A percentile compares a stretch with the other conserved stretches of the same genome.
phyloP scores from a whole-genome alignment of 441 rosid species.

The Populus tomentosa region DNA sequence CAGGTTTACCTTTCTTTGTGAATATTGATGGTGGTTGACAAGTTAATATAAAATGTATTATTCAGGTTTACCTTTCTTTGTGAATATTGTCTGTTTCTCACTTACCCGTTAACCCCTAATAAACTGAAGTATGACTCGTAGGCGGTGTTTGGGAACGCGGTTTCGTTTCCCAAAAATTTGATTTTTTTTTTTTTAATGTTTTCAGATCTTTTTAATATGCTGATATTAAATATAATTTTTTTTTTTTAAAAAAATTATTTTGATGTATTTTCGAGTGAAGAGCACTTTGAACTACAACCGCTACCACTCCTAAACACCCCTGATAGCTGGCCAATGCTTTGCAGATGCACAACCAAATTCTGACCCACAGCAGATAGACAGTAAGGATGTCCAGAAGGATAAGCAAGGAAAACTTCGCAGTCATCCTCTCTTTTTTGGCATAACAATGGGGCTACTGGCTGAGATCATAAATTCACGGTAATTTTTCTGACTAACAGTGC shows the following conservation, averaged over 20 bases:
- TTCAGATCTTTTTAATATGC: too few species aligned
- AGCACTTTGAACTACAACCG: too few species aligned
- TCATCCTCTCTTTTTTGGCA: constrained; percentile 95
- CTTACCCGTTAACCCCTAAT: neutral
- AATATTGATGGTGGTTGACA: neutral
- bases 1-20: neutral
- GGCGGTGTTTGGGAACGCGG: too few species aligned
- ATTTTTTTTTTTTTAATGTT: too few species aligned
- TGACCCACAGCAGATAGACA: constrained; percentile 31
- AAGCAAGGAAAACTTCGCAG: constrained; percentile 58
- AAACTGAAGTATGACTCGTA: neutral
- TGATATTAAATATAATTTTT: too few species aligned
- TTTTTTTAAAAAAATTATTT: too few species aligned
- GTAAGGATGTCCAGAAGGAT: constrained; percentile 34
- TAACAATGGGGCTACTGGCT: constrained; percentile 91
- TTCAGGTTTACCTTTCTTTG: neutral
- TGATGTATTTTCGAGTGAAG: too few species aligned
- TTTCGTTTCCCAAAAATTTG: too few species aligned
- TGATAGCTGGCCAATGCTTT: constrained; percentile 25
- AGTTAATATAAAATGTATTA: neutral
- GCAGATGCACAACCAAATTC: constrained; percentile 50
- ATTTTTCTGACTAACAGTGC: constrained; percentile 17
- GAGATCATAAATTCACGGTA: constrained; percentile 99
- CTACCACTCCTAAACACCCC: too few species aligned
- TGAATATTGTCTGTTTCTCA: neutral